Evolutionary conservation across 495 filamentous ascomycete species (phyloP), one percentile per base, ranked within the genome.

Genomic region (Annulohypoxylon stygium): DNA sequence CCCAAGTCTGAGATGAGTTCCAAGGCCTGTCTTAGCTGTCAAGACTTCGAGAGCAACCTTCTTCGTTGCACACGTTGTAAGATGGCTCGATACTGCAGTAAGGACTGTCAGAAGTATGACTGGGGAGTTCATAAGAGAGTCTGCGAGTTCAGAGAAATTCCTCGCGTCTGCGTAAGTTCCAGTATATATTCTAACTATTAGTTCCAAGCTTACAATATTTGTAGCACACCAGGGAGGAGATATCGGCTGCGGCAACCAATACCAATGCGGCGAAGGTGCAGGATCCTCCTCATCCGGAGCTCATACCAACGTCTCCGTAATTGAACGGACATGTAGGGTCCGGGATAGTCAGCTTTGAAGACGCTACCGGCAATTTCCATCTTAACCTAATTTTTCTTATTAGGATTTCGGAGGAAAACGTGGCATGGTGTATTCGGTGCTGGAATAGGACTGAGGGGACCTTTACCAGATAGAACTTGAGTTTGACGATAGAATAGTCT

Each of bases 21-120:
- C 48, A 68, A 67, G 9, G 48, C 41, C 43, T 74, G 76, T 50
- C 37, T 73, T 18, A 14, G 18, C n/a, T 75, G 73, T 48, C 26
- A 61, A 10, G 60, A 65, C 12, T 58, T 61, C n/a, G 26, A n/a
- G 11, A 5, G 7, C n/a, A 7, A 47, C 20, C 67, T 66, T 0
- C 39, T 25, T 10, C 55, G 53, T n/a, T 71, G 65, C 26, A 16
- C 5, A 2, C 54, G 59, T 2, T 69, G 65, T 45, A 75, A 70
- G 23, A 64, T 67, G 51, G 66, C 66, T 43, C 58, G 65, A 2
- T 74, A 78, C 45, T 76, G 70, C 36, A 48, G 53, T 51, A 48
- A 34, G 2, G 4, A 2, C 2, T 74, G 76, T 47, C 70, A 74
- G 51, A 33, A 26, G 12, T 0, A 5, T 6, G 70, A 74, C 37